A percentile compares a stretch with the other conserved stretches of the same genome.
phyloP scores from a whole-genome alignment of 73 alveolate genomes.

The Breviolum minutum region DNA sequence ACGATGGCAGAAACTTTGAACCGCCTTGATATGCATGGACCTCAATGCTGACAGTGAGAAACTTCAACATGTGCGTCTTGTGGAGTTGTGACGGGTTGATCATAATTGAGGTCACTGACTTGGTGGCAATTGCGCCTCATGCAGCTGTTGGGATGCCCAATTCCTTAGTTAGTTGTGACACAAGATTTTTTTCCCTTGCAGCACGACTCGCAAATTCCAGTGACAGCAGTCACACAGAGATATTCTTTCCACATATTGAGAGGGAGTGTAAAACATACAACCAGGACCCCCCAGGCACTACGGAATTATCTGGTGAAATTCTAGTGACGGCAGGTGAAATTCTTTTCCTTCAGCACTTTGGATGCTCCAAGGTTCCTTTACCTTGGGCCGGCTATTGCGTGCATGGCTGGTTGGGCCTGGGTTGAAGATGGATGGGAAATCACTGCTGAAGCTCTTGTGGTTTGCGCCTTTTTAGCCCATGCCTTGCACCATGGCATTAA shows the following conservation, averaged over 20 bases:
- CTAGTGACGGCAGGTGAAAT: no score
- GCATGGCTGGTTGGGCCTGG: slow-evolving; percentile 87
- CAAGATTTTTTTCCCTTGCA: not conserved
- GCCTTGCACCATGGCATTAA: slow-evolving; percentile 27
- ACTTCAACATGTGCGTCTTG: no score
- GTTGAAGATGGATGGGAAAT: slow-evolving; percentile 71
- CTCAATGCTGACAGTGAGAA: not conserved
- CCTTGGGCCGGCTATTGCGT: slow-evolving; percentile 89
- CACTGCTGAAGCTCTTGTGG: slow-evolving; percentile 73
- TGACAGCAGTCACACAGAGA: no score
- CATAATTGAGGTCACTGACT: slow-evolving; percentile 17
- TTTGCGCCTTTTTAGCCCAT: slow-evolving; percentile 68
- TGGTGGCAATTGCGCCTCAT: slow-evolving; percentile 93
- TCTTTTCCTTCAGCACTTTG: no score
- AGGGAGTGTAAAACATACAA: no score
- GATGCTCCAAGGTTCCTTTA: slow-evolving; percentile 20
- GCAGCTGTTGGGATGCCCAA: slow-evolving; percentile 44
- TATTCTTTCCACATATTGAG: no score
- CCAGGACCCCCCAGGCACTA: no score
- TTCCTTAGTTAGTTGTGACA: not conserved
- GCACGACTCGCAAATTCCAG: not conserved
- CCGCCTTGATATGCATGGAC: slow-evolving; percentile 41
- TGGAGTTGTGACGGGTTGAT: not conserved
- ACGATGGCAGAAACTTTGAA: slow-evolving; percentile 84
- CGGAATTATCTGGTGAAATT: no score